These are phyloP conservation scores for Oryza punctata DNA, from an alignment of 176 grass and related monocot species.

Conservation along the genomic window DNA sequence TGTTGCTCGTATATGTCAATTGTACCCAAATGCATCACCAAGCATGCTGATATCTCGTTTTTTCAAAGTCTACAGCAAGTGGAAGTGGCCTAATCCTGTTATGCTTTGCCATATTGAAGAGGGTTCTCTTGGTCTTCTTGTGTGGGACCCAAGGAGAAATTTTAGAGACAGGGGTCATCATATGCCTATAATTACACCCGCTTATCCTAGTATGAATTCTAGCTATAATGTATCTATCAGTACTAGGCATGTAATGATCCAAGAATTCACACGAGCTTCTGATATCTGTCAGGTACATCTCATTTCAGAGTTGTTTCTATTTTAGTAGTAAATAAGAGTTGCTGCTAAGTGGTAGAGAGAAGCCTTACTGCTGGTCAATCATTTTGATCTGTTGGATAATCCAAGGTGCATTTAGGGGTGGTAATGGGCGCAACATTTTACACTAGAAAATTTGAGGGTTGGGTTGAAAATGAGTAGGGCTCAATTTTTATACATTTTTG, in stretches of 20 bases:
- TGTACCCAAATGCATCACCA: constrained; percentile 89
- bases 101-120: constrained; percentile 93
- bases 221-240: constrained; percentile 91
- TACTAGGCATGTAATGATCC: constrained; percentile 71
- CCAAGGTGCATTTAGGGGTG: no score
- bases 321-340: not conserved
- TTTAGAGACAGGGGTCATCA: constrained; percentile 81
- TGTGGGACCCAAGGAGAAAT: constrained; percentile 95
- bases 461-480: no score
- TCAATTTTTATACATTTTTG: no score
- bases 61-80: constrained; percentile 85
- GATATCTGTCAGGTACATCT: constrained; percentile 77
- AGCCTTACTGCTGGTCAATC: not conserved
- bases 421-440: no score
- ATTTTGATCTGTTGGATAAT: not conserved
- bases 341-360: not conserved
- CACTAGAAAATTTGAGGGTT: no score
- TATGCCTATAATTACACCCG: constrained; percentile 98
- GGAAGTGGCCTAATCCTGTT: constrained; percentile 98
- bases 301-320: constrained; percentile 28
- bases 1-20: constrained; percentile 89
- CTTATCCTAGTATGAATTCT: constrained; percentile 96
- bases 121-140: constrained; percentile 66
- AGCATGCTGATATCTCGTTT: constrained; percentile 92
- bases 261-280: constrained; percentile 80